Evolutionary conservation across 164 flowering plant genomes (phyloP).

Genomic region (Taxillus chinensis): DNA sequence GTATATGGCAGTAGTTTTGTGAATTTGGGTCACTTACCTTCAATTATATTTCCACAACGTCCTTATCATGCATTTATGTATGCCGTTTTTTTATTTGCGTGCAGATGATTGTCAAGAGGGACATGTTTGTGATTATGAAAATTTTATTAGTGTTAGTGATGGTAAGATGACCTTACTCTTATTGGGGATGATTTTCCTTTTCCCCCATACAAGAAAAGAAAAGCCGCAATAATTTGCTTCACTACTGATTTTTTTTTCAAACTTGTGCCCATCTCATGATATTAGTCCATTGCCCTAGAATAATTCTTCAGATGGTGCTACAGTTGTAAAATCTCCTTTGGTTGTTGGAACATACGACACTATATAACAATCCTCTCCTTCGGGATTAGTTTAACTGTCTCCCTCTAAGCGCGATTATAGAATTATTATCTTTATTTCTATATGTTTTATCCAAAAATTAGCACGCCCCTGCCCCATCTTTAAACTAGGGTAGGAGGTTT

Average conservation of each 20-base stretch:
- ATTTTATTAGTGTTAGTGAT: slow-evolving; percentile 24
- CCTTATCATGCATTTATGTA: slow-evolving; percentile 5
- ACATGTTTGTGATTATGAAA: slow-evolving; percentile 23
- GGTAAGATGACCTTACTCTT: slow-evolving; percentile 13
- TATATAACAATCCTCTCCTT: slow-evolving; percentile 4
- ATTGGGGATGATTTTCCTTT: background rate
- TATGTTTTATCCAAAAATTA: no score
- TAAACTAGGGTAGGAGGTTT: no score
- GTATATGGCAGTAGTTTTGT: slow-evolving; percentile 35
- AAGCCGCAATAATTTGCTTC: background rate
- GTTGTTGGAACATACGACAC: background rate
- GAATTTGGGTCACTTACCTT: slow-evolving; percentile 28
- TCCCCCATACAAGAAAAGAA: no score
- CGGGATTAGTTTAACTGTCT: background rate
- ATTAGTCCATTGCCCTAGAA: slow-evolving; percentile 16
- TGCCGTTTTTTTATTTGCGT: background rate
- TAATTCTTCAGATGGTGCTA: slow-evolving; percentile 6
- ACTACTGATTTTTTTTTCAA: slow-evolving; percentile 9
- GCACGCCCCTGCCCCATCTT: no score
- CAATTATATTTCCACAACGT: slow-evolving; percentile 13
- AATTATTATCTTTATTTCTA: no score
- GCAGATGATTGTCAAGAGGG: slow-evolving; percentile 15
- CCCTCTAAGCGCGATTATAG: no score
- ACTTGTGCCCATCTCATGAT: slow-evolving; percentile 19
- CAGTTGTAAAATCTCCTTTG: background rate